Evolutionary conservation across 768 basidiomycete species (phyloP).

Genomic region (Agaricus sinodeliciosus): DNA sequence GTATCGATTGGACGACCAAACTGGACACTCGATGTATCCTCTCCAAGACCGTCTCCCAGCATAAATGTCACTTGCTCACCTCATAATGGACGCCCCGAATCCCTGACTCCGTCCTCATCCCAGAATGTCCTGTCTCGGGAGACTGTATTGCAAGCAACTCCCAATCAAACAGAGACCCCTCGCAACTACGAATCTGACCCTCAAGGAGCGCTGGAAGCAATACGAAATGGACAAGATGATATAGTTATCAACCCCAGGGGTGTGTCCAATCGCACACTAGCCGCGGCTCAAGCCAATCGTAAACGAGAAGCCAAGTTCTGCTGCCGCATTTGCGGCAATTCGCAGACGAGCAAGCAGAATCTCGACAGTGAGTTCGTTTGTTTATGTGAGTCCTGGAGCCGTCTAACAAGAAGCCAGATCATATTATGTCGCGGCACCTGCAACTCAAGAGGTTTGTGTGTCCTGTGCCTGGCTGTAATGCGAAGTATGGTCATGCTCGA

Average conservation of each 20-base stretch:
- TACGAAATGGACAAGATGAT: not conserved
- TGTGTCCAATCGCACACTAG: slow-evolving; percentile 5
- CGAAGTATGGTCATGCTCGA: slow-evolving; percentile 7
- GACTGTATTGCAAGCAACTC: not conserved
- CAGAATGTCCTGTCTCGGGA: not conserved
- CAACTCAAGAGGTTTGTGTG: slow-evolving; percentile 5
- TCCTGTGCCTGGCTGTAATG: not conserved
- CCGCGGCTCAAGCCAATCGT: slow-evolving; percentile 5
- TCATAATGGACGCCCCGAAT: not conserved
- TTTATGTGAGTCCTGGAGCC: not conserved
- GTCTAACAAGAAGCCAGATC: not conserved
- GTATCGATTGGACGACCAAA: not conserved
- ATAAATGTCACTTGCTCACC: not conserved
- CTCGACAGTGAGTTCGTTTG: slow-evolving; percentile 1
- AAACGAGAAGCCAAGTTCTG: slow-evolving; percentile 5
- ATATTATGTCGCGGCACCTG: slow-evolving; percentile 3
- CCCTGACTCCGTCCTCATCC: not conserved
- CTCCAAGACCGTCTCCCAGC: not conserved
- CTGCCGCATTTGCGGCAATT: slow-evolving; percentile 1
- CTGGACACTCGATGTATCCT: not conserved
- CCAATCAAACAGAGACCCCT: not conserved
- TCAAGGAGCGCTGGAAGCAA: not conserved
- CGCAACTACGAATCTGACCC: not conserved
- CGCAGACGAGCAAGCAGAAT: slow-evolving; percentile 10
- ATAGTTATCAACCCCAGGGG: slow-evolving; percentile 5